These are phyloP conservation scores for Fagopyrum tataricum DNA, from an alignment of 148 eudicot species.

Conservation along the genomic window DNA sequence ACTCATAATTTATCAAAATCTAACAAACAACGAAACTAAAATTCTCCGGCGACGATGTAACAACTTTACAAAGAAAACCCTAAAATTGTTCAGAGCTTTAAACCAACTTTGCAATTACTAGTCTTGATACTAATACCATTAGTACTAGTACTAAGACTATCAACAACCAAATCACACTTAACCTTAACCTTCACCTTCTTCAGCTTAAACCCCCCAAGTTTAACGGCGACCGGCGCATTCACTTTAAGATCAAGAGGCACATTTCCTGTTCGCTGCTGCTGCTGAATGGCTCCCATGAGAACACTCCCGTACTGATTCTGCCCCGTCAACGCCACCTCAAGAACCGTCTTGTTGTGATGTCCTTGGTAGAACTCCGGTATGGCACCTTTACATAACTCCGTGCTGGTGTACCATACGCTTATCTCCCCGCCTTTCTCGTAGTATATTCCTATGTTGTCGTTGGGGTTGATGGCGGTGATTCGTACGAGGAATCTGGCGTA, in stretches of 20 bases:
- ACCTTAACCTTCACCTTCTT: conserved; percentile 56
- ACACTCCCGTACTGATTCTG: conserved; percentile 63
- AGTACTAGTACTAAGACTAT: conserved; percentile 50
- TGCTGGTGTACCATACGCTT: conserved; percentile 66
- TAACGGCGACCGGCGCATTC: conserved; percentile 55
- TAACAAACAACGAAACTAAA: too few relatives aligned
- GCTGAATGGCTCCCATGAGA: conserved; percentile 57
- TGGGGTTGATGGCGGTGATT: conserved; percentile 68
- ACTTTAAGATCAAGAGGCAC: conserved; percentile 69
- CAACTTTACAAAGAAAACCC: too few relatives aligned
- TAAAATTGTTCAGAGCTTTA: conserved; percentile 34
- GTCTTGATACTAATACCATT: conserved; percentile 56
- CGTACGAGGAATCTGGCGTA: conserved; percentile 68
- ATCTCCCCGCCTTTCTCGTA: conserved; percentile 66
- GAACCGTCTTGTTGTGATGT: conserved; percentile 41
- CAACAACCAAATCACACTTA: conserved; percentile 57
- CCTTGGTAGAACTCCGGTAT: conserved; percentile 76
- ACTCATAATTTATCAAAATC: too few relatives aligned
- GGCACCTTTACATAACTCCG: conserved; percentile 59
- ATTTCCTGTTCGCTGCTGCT: conserved; percentile 67
- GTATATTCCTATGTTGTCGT: conserved; percentile 77
- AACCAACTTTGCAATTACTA: conserved; percentile 54
- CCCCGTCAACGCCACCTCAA: conserved; percentile 50
- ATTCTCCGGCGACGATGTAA: too few relatives aligned
- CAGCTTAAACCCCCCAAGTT: conserved; percentile 57